Evolutionary conservation across 352 stramenopile species (phyloP), one percentile per base, ranked within the genome.

Genomic region (Phytophthora cryptogea): DNA sequence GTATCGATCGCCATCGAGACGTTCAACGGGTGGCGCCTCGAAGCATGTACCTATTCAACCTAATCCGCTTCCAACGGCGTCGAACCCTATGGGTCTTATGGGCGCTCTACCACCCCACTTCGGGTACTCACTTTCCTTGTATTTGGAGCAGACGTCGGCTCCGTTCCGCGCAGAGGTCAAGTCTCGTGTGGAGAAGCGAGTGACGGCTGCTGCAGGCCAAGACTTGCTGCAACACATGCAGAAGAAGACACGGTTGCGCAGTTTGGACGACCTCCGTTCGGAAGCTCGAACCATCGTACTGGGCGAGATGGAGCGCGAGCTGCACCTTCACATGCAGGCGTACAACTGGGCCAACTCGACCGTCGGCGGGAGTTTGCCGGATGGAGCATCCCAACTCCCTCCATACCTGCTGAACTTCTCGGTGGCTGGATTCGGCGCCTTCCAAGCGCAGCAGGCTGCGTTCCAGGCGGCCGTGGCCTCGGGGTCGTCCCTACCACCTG

Each of bases 211-310:
- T 5, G 83, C 83, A 1, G 76, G 83, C 20, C 83, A 90, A 62
- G 80, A 92, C 32, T 68, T 92, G 40, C 66, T 92, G 40, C 80
- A 88, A 59, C 83, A 92, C 62, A 92, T 92, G 83, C 83, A 92
- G 49, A 92, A 89, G 71, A 92, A 92, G 68, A 92, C 83, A 27
- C 72, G 83, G 26, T 60, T 92, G 53, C 78, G 83, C 16, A 89
- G 76, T 31, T 57, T 92, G 17, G 83, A 92, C 37, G 74, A 90
- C 37, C 53, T 92, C 8, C 78, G 83, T 2, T 76, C 70, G 5
- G 83, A 92, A 53, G 78, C 83, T 28, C 72, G 83, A n/a, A 78
- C 70, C 0, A 58, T 83, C 23, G 80, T 90, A 26, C 68, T 90
- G 2, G 65, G 70, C 5, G 83, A 92, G 63, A 86, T 92, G 69